Evolutionary conservation across 2,329 filamentous ascomycete species (phyloP).

Genomic region (Penicillium nordicum): DNA sequence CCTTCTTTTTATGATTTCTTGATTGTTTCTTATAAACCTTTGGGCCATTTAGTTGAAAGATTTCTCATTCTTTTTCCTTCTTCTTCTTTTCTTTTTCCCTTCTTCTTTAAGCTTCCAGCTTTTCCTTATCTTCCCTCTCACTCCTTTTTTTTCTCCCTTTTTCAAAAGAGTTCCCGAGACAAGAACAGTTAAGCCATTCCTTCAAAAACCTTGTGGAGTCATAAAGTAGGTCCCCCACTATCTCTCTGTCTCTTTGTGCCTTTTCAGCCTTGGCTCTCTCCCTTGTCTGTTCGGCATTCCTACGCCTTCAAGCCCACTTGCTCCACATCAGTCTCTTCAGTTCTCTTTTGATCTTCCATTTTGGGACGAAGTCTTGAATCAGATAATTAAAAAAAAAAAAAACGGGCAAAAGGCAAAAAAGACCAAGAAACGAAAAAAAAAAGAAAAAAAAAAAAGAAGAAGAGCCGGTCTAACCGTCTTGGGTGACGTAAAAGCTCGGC

Average conservation of each 20-base stretch:
- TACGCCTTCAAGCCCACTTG: constrained; percentile 16
- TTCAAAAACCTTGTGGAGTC: constrained; percentile 13
- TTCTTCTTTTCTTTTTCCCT: constrained; percentile 2
- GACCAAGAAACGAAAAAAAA: constrained; percentile 5
- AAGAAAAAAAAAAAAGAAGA: constrained; percentile 13
- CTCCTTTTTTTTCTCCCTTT: not conserved
- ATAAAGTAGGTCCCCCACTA: constrained; percentile 12
- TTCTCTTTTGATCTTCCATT: constrained; percentile 10
- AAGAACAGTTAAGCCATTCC: constrained; percentile 11
- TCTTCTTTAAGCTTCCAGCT: not conserved
- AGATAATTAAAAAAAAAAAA: constrained; percentile 12
- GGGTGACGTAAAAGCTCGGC: constrained; percentile 27
- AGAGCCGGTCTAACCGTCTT: constrained; percentile 18
- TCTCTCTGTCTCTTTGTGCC: constrained; percentile 5
- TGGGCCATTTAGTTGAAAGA: constrained; percentile 1
- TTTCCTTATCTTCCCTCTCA: constrained; percentile 1
- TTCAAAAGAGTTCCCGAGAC: not conserved
- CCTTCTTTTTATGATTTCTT: constrained; percentile 26
- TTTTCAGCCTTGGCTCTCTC: constrained; percentile 8
- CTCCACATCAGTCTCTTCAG: constrained; percentile 26
- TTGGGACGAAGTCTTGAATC: constrained; percentile 10
- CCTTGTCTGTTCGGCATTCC: constrained; percentile 24
- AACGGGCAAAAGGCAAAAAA: constrained; percentile 9
- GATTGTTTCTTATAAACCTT: constrained; percentile 15
- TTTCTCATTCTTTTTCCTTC: constrained; percentile 5